phyloP scores from a whole-genome alignment of 1,284 basidiomycete genomes.

The Trametes sp. region DNA sequence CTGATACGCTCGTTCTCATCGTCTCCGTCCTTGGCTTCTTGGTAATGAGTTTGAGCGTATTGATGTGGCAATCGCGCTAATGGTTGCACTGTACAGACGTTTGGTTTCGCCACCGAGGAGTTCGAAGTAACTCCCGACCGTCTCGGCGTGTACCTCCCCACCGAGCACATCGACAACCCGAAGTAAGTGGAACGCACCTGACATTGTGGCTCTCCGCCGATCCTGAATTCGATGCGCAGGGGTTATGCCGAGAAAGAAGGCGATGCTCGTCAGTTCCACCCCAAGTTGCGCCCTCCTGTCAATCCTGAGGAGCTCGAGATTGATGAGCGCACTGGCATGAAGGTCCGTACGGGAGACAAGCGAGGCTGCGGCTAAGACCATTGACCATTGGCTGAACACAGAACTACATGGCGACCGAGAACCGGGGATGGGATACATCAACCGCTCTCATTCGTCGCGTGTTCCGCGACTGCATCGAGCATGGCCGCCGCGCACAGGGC shows the following conservation, averaged over 20 bases:
- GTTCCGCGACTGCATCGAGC: slow-evolving; percentile 68
- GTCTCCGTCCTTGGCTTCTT: slow-evolving; percentile 77
- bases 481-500: slow-evolving; percentile 62
- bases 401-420: slow-evolving; percentile 71
- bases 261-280: slow-evolving; percentile 70
- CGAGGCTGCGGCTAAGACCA: not conserved
- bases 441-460: slow-evolving; percentile 77
- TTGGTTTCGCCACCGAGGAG: slow-evolving; percentile 77
- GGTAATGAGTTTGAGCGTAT: slow-evolving; percentile 48
- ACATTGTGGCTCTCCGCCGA: not conserved
- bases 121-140: slow-evolving; percentile 86
- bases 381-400: slow-evolving; percentile 24
- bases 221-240: slow-evolving; percentile 39
- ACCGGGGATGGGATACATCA: slow-evolving; percentile 80
- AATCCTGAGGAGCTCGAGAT: slow-evolving; percentile 78
- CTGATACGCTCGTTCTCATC: slow-evolving; percentile 78
- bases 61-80: not conserved
- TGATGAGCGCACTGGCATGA: slow-evolving; percentile 86
- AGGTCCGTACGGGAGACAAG: slow-evolving; percentile 50
- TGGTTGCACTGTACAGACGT: slow-evolving; percentile 49
- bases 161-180: slow-evolving; percentile 84
- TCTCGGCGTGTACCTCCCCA: slow-evolving; percentile 84
- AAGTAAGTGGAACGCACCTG: slow-evolving; percentile 46
- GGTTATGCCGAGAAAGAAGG: slow-evolving; percentile 81
- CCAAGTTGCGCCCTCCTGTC: slow-evolving; percentile 80